Base-by-base conservation (phyloP, 1,284 basidiomycete species). In the Apiotrichum laibachii region DNA sequence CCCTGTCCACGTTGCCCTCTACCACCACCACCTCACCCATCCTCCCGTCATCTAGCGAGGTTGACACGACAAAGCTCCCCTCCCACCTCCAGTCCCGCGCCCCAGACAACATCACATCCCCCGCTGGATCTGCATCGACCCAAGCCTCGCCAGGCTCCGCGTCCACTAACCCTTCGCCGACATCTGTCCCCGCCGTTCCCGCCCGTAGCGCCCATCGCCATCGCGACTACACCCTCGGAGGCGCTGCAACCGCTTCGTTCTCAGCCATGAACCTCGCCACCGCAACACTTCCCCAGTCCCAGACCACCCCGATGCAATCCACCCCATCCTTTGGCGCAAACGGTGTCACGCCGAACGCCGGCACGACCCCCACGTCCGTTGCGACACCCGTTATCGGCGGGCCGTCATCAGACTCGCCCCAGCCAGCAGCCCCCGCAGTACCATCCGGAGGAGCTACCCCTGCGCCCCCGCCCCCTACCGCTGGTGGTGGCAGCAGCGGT, bases 41-140 rank as follows among this genome's bases (percentile, higher is more conserved):
- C 26, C 26, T 45, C 43, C 19, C 58, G 35, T 47, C 59, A n/a
- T 55, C 54, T 40, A 40, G 59, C 26, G 62, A 68, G 52, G 61
- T 70, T 19, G 69, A 70, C 43, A 65, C 68, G 2, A 66, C 69
- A 47, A 67, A 64, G 1, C 70, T 71, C 49, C 68, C 68, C 13
- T 53, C 64, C 1, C 66, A 66, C 56, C 57, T 71, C n/a, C 69
- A 67, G 50, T 66, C 37, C 10, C 59, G 33, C 55, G 45, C 47
- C 52, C 65, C 26, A 33, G 43, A 51, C 42, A 44, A 35, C 50
- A 18, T 19, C 53, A 16, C 33, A 33, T 10, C 26, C 16, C 26
- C 26, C 2, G 37, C 45, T 12, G 56, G 37, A 3, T 26, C 31
- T 9, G 39, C 47, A 10, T 55, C 54, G 15, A 45, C 18, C 1